phyloP scores from a whole-genome alignment of 148 eudicot species.

The Camellia sinensis region DNA sequence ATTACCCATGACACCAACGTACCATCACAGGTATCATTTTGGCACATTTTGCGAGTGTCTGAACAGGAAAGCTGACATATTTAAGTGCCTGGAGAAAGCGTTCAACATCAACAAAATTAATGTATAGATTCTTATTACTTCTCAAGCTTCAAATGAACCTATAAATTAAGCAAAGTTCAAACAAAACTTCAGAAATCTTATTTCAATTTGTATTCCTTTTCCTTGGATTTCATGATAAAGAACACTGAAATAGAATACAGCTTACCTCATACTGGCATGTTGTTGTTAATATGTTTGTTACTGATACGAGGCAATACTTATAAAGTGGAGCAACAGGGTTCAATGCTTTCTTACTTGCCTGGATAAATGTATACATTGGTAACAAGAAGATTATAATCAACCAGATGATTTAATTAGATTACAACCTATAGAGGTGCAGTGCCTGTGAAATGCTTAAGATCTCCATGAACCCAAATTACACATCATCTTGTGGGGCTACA shows the following conservation, averaged over 20 bases:
- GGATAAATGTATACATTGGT: conserved; percentile 14
- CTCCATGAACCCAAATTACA: not conserved
- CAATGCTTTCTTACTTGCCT: conserved; percentile 85
- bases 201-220: not conserved
- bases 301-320: conserved; percentile 78
- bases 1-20: conserved; percentile 23
- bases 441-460: not conserved
- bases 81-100: conserved; percentile 73
- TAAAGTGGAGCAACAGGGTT: conserved; percentile 96
- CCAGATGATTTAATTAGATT: not conserved
- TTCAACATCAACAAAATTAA: conserved; percentile 10
- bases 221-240: not conserved
- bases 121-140: not conserved
- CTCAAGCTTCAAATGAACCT: not conserved
- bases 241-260: conserved; percentile 2
- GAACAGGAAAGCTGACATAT: conserved; percentile 96
- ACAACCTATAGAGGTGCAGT: not conserved
- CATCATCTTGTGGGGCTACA: not conserved
- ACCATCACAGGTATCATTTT: conserved; percentile 99
- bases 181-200: not conserved
- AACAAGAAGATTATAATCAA: not conserved
- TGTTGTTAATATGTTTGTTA: conserved; percentile 90
- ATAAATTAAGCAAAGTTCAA: not conserved
- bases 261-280: conserved; percentile 97
- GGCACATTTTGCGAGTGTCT: conserved; percentile 95